phyloP scores from a whole-genome alignment of 371 early-diverging fungal species.

The Rhizopus sp. region DNA sequence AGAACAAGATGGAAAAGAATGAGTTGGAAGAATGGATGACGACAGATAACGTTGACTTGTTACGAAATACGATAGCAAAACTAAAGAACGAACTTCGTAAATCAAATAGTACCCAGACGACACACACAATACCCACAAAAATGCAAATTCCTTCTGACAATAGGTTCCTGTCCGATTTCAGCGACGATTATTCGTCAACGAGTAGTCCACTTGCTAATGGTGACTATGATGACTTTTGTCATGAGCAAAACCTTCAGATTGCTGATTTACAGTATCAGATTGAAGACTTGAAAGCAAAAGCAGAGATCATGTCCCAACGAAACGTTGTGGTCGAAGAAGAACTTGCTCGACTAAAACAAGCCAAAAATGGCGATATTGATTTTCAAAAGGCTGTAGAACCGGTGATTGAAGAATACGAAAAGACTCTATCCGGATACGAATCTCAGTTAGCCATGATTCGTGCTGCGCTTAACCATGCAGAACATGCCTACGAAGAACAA shows the following conservation, averaged over 20 bases:
- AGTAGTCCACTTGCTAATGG: slow-evolving; percentile 16
- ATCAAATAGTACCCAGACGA: slow-evolving; percentile 29
- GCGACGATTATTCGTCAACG: slow-evolving; percentile 14
- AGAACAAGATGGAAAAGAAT: slow-evolving; percentile 80
- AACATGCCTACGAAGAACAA: slow-evolving; percentile 54
- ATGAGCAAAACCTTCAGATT: slow-evolving; percentile 36
- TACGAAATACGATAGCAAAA: slow-evolving; percentile 57
- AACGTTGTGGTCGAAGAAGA: slow-evolving; percentile 41
- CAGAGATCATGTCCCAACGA: slow-evolving; percentile 27
- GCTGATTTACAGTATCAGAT: slow-evolving; percentile 45
- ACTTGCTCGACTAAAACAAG: slow-evolving; percentile 21
- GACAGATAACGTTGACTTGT: slow-evolving; percentile 59
- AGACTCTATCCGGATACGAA: slow-evolving; percentile 60
- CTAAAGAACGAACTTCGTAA: slow-evolving; percentile 55
- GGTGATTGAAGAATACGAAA: slow-evolving; percentile 74
- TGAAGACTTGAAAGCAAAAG: slow-evolving; percentile 35
- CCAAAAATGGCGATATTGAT: slow-evolving; percentile 22
- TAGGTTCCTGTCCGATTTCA: slow-evolving; percentile 10
- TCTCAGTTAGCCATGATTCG: slow-evolving; percentile 57
- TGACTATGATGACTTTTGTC: slow-evolving; percentile 36
- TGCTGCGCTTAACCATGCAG: slow-evolving; percentile 56
- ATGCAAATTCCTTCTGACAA: slow-evolving; percentile 6
- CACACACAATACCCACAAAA: slow-evolving; percentile 2
- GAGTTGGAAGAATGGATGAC: slow-evolving; percentile 69
- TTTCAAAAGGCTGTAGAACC: slow-evolving; percentile 70